Conservation (phyloP, 1,284 basidiomycete species). For the Moesziomyces sp. region DNA sequence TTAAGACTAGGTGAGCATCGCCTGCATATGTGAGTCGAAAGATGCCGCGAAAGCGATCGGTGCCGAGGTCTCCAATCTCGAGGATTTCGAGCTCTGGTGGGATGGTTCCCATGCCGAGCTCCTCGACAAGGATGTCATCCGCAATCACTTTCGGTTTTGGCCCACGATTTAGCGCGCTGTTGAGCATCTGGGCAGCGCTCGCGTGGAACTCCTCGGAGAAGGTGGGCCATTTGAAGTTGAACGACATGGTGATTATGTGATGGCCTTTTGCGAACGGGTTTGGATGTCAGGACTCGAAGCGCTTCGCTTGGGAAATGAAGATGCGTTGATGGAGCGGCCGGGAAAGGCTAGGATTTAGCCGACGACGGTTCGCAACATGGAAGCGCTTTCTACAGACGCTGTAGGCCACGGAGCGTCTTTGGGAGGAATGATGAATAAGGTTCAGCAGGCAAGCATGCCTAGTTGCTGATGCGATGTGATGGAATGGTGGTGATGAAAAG, state of each 20-base stretch:
- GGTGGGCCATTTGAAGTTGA: slow-evolving; percentile 93
- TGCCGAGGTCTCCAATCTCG: slow-evolving; percentile 95
- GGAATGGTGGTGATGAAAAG: too few relatives aligned
- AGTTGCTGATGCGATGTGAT: too few relatives aligned
- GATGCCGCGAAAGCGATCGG: slow-evolving; percentile 96
- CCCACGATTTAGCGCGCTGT: slow-evolving; percentile 69
- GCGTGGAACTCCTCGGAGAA: slow-evolving; percentile 76
- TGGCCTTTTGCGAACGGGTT: slow-evolving; percentile 2
- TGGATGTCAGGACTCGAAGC: background rate
- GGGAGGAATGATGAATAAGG: too few relatives aligned
- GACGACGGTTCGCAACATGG: too few relatives aligned
- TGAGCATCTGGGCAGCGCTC: slow-evolving; percentile 68
- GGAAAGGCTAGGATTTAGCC: too few relatives aligned
- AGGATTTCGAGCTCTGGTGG: slow-evolving; percentile 97
- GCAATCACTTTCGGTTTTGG: slow-evolving; percentile 94
- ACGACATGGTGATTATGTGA: slow-evolving; percentile 77
- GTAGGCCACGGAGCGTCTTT: too few relatives aligned
- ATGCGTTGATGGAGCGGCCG: too few relatives aligned
- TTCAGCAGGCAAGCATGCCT: too few relatives aligned
- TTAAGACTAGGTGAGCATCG: slow-evolving; percentile 93
- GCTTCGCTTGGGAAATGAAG: too few relatives aligned
- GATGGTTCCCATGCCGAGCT: slow-evolving; percentile 97
- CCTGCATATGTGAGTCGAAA: slow-evolving; percentile 95
- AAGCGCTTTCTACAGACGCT: too few relatives aligned
- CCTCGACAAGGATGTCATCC: slow-evolving; percentile 95